phyloP scores from a whole-genome alignment of 805 yeast species.

The Yarrowia sp. region DNA sequence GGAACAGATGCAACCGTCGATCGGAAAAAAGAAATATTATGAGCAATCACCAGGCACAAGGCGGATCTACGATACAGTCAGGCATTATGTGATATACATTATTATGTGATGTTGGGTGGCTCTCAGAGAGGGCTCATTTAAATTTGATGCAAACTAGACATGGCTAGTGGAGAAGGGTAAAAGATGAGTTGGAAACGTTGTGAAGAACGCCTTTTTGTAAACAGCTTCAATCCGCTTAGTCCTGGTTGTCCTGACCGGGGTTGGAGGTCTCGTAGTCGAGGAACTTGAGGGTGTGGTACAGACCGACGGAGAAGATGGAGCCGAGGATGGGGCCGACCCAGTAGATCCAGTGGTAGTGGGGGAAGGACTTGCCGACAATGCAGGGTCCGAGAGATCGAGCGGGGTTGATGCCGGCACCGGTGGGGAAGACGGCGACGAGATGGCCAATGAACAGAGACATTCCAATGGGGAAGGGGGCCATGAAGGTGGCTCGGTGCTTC shows the following conservation, averaged over 20 bases:
- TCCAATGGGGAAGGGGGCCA: conserved; percentile 85
- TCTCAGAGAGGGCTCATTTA: not conserved
- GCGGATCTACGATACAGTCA: not conserved
- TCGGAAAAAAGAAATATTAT: not conserved
- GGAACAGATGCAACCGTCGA: no score
- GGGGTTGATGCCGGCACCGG: conserved; percentile 92
- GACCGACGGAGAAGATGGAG: conserved; percentile 58
- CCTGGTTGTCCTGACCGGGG: conserved; percentile 66
- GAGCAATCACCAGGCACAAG: not conserved
- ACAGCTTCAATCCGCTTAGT: conserved; percentile 26
- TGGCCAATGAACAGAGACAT: conserved; percentile 78
- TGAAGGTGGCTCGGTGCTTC: conserved; percentile 67
- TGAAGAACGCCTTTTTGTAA: not conserved
- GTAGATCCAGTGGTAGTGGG: conserved; percentile 85
- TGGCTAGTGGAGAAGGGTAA: not conserved
- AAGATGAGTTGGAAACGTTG: not conserved
- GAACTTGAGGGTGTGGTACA: conserved; percentile 65
- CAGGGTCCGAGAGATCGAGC: conserved; percentile 87
- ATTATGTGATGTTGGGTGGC: not conserved
- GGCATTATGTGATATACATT: not conserved
- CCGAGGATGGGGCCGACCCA: conserved; percentile 88
- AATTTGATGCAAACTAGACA: conserved; percentile 10
- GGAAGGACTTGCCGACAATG: conserved; percentile 70
- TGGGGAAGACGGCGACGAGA: conserved; percentile 73
- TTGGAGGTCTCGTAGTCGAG: conserved; percentile 67